These are phyloP conservation scores for Penicillium steckii DNA, from an alignment of 495 filamentous ascomycete species.

Conservation along the genomic window DNA sequence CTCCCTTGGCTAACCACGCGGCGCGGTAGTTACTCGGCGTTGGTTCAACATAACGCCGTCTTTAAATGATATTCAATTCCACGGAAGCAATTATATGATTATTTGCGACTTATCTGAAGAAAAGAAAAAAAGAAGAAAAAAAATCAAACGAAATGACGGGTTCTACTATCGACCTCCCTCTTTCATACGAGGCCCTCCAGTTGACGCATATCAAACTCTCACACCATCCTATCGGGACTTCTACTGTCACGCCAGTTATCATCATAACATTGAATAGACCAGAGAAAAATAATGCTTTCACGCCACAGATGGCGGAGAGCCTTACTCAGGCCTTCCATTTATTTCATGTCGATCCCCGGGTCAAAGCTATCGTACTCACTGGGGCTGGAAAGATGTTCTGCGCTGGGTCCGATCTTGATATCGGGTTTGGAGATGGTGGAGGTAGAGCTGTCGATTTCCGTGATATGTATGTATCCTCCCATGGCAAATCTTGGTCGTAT, in stretches of 20 bases:
- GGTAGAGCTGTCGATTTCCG: slow-evolving; percentile 24
- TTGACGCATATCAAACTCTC: slow-evolving; percentile 46
- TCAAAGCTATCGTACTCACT: slow-evolving; percentile 55
- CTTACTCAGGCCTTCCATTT: slow-evolving; percentile 49
- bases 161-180: slow-evolving; percentile 14
- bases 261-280: slow-evolving; percentile 55
- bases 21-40: too few relatives aligned
- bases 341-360: slow-evolving; percentile 49
- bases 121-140: not conserved
- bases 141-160: not conserved
- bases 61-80: too few relatives aligned
- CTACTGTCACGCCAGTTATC: slow-evolving; percentile 48
- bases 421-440: slow-evolving; percentile 37
- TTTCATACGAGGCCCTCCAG: slow-evolving; percentile 36
- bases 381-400: slow-evolving; percentile 57
- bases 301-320: slow-evolving; percentile 48
- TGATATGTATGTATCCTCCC: slow-evolving; percentile 19
- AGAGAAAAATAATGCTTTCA: slow-evolving; percentile 58
- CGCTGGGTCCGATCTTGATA: slow-evolving; percentile 56
- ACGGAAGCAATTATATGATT: too few relatives aligned
- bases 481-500: not conserved
- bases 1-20: too few relatives aligned
- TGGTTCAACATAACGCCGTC: too few relatives aligned
- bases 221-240: slow-evolving; percentile 44
- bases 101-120: too few relatives aligned